phyloP scores from a whole-genome alignment of 1,139 yeast species.

The Candida sanyaensis region DNA sequence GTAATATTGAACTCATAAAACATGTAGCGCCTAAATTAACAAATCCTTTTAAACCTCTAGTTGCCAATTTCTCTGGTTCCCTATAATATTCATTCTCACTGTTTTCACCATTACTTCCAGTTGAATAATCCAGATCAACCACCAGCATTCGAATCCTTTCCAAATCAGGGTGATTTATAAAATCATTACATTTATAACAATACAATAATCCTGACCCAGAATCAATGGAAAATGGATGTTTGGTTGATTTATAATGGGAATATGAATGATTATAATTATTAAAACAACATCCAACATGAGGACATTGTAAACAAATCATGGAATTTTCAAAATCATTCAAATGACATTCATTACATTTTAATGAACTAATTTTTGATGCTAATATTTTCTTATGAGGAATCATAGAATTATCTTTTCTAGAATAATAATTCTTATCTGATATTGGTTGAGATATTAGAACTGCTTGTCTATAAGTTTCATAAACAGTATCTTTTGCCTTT shows the following conservation, averaged over 20 bases:
- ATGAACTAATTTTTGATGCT: conserved; percentile 41
- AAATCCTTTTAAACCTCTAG: conserved; percentile 80
- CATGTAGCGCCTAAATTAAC: conserved; percentile 96
- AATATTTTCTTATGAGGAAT: conserved; percentile 33
- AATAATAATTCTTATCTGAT: conserved; percentile 21
- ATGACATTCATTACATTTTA: conserved; percentile 54
- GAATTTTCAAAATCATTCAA: conserved; percentile 50
- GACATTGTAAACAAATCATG: conserved; percentile 78
- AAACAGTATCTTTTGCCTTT: conserved; percentile 55
- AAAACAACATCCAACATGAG: conserved; percentile 72
- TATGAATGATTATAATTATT: conserved; percentile 52
- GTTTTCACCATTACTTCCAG: conserved; percentile 8
- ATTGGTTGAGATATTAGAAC: conserved; percentile 46
- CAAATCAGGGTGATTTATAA: conserved; percentile 60
- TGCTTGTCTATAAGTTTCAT: conserved; percentile 61
- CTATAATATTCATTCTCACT: conserved; percentile 22
- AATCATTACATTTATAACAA: conserved; percentile 78
- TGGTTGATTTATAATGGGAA: conserved; percentile 58
- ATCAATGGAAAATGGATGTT: conserved; percentile 77
- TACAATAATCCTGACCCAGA: conserved; percentile 59
- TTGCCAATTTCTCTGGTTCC: conserved; percentile 61
- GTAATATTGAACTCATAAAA: conserved; percentile 89
- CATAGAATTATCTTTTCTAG: conserved; percentile 33
- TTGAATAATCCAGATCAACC: conserved; percentile 8
- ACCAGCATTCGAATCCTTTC: conserved; percentile 51